Conservation (phyloP, 805 yeast species). For the Danielozyma ontarioensis region DNA sequence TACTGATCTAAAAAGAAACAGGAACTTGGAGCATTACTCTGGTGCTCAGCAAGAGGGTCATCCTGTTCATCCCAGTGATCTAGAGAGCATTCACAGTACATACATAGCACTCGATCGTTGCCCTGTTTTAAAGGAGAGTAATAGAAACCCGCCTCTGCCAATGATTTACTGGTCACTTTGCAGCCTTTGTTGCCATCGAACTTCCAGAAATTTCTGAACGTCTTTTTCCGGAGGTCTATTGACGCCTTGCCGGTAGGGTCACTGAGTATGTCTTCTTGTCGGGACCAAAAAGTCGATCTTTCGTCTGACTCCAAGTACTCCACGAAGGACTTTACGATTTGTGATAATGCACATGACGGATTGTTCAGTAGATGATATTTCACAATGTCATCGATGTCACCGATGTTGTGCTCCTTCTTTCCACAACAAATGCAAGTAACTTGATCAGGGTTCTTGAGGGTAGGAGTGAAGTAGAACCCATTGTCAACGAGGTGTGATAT, state of each 20-base stretch:
- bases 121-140: slow-evolving; percentile 24
- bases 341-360: slow-evolving; percentile 7
- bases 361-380: slow-evolving; percentile 13
- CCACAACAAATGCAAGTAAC: slow-evolving; percentile 58
- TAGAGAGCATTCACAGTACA: slow-evolving; percentile 24
- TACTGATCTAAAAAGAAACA: slow-evolving; percentile 26
- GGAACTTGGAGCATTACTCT: slow-evolving; percentile 12
- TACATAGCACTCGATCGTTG: slow-evolving; percentile 31
- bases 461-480: slow-evolving; percentile 60
- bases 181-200: slow-evolving; percentile 39
- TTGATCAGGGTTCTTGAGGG: slow-evolving; percentile 40
- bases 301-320: not conserved
- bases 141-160: slow-evolving; percentile 45
- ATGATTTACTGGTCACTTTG: slow-evolving; percentile 32
- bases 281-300: slow-evolving; percentile 9
- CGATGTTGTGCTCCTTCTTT: slow-evolving; percentile 22
- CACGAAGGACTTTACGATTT: not conserved
- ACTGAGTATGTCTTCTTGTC: slow-evolving; percentile 16
- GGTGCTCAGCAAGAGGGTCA: slow-evolving; percentile 58
- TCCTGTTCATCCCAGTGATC: slow-evolving; percentile 59
- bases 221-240: slow-evolving; percentile 25
- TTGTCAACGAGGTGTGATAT: slow-evolving; percentile 38
- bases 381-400: slow-evolving; percentile 11
- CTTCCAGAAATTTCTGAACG: slow-evolving; percentile 40
- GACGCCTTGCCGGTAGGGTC: slow-evolving; percentile 31